These are phyloP conservation scores for Colletotrichum limetticola DNA, from an alignment of 2,329 filamentous ascomycete genomes.

Conservation along the genomic window DNA sequence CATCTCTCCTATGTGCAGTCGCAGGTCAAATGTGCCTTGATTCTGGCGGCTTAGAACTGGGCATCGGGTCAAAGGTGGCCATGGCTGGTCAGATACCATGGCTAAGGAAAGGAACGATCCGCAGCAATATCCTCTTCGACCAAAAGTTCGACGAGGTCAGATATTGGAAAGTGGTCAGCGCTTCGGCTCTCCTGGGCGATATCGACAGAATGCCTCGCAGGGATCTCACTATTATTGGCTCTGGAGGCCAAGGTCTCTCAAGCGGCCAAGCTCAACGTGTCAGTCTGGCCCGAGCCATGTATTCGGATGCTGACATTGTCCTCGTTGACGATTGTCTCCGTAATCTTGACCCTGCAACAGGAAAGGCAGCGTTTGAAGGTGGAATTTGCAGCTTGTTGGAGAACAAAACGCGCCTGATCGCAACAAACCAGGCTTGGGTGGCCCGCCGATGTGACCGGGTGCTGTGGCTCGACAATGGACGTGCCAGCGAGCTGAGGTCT, in stretches of 20 bases:
- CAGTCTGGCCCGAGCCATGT: conserved; percentile 81
- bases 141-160: background rate
- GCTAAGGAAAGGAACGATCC: background rate
- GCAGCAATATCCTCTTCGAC: background rate
- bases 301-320: background rate
- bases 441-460: background rate
- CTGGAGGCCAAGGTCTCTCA: conserved; percentile 78
- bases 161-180: background rate
- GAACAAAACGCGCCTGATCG: background rate
- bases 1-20: background rate
- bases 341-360: background rate
- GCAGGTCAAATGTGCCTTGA: conserved; percentile 2
- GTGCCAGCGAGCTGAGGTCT: background rate
- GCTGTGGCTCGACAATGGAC: conserved; percentile 1
- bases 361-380: background rate
- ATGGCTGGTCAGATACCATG: background rate
- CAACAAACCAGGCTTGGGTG: background rate
- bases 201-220: background rate
- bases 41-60: background rate
- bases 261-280: conserved; percentile 88
- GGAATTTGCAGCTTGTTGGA: background rate
- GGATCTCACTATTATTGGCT: conserved; percentile 72
- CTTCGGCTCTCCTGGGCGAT: background rate
- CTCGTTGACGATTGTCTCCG: conserved; percentile 2
- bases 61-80: background rate